Evolutionary conservation across 2,329 filamentous ascomycete species (phyloP), one percentile per base, ranked within the genome.

Genomic region (Chrysoporthe puriensis): DNA sequence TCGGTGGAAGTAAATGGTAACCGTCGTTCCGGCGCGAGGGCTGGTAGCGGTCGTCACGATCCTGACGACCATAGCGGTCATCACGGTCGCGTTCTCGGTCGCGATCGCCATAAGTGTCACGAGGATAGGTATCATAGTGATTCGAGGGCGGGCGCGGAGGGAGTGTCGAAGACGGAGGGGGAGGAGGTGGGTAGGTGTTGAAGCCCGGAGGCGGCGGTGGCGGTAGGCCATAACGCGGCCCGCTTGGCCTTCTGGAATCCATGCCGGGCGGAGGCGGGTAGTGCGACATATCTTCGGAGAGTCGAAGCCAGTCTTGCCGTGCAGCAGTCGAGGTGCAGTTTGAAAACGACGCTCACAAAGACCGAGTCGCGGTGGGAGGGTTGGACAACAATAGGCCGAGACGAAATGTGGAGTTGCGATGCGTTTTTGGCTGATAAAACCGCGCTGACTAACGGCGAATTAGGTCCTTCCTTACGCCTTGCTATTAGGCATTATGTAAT

Each of bases 91-190:
- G 60, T 9, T 66, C 68, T 21, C 66, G 70, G 40, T 70, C 61
- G 32, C 58, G 58, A 50, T 68, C 63, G 13, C 40, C 32, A 32
- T 63, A 36, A 8, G 43, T 62, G 16, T 58, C 48, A 32, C 60
- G 42, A n/a, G 42, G 18, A 26, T 69, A 67, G 7, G 68, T 58
- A 21, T 67, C 65, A 21, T 69, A 64, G 36, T 63, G 36, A n/a
- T 72, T 71, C 16, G 66, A 69, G 14, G 71, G 72, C 1, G 66
- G 62, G 18, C 66, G 68, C 26, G 68, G 68, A 18, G 68, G 68
- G 2, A 63, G 68, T 7, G 67, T 54, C 2, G 56, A 63, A 8
- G 62, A 65, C 6, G 68, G 68, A 59, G 68, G 64, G 32, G 65
- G 64, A 21, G 64, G 64, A 26, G 66, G 66, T 26, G 66, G 66